These are phyloP conservation scores for Cladorrhinum sp. DNA, from an alignment of 2,329 filamentous ascomycete genomes.

Conservation along the genomic window DNA sequence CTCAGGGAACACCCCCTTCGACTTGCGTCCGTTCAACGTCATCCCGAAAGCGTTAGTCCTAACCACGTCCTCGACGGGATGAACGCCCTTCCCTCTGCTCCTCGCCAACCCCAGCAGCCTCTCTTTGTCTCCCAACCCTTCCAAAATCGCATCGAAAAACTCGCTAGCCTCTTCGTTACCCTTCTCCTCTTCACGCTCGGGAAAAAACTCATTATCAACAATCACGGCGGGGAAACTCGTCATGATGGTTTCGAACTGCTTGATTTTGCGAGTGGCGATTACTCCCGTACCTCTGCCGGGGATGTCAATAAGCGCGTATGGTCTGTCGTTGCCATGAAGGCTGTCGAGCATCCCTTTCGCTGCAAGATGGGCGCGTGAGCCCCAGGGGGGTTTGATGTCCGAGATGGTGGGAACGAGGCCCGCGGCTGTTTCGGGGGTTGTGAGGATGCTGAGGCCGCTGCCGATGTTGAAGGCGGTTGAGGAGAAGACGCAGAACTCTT, in stretches of 20 bases:
- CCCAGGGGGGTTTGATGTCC: constrained; percentile 13
- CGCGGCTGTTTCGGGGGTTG: constrained; percentile 23
- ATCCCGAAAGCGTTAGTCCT: constrained; percentile 36
- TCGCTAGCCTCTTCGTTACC: constrained; percentile 12
- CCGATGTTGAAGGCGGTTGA: constrained; percentile 20
- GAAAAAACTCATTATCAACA: constrained; percentile 25
- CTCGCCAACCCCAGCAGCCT: constrained; percentile 30
- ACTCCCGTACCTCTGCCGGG: constrained; percentile 34
- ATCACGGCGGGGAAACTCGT: constrained; percentile 31
- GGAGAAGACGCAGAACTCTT: constrained; percentile 26
- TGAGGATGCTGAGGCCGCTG: constrained; percentile 24
- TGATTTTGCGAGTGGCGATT: constrained; percentile 32
- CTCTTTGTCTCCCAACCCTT: constrained; percentile 28
- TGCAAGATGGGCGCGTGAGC: neutral
- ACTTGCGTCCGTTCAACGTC: constrained; percentile 21
- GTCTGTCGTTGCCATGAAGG: neutral
- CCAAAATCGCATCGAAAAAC: constrained; percentile 31
- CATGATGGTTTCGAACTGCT: constrained; percentile 33
- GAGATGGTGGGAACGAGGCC: constrained; percentile 25
- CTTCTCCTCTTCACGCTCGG: constrained; percentile 21
- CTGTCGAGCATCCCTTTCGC: neutral
- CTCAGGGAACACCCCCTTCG: constrained; percentile 34
- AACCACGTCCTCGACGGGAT: constrained; percentile 33
- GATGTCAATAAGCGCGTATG: constrained; percentile 30
- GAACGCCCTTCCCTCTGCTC: constrained; percentile 31